phyloP scores from a whole-genome alignment of 805 yeast genomes.

The Ogataea naganishii region DNA sequence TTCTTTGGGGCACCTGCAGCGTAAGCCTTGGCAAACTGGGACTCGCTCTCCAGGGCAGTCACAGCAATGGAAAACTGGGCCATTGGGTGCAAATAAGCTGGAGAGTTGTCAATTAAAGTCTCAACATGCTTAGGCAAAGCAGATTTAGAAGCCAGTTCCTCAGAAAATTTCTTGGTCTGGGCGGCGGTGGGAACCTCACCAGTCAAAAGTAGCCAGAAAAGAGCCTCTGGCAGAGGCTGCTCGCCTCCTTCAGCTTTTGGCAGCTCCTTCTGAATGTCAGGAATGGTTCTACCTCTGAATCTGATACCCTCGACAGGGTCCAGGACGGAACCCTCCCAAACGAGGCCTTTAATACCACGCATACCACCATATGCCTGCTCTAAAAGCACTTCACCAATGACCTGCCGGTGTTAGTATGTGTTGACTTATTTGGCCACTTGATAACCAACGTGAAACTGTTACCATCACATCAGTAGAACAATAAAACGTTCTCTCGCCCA shows the following conservation, averaged over 20 bases:
- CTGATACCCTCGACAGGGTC: conserved; percentile 83
- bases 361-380: conserved; percentile 88
- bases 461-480: no score
- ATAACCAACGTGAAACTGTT: no score
- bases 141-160: conserved; percentile 72
- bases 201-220: conserved; percentile 75
- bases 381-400: conserved; percentile 63
- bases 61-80: conserved; percentile 83
- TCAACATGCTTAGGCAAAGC: conserved; percentile 71
- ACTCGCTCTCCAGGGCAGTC: conserved; percentile 74
- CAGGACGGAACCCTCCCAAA: conserved; percentile 84
- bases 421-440: no score
- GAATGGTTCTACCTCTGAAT: conserved; percentile 78
- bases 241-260: conserved; percentile 68
- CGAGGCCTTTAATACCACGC: conserved; percentile 81
- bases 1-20: conserved; percentile 76
- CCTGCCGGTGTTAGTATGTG: conserved; percentile 13
- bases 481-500: no score
- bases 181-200: conserved; percentile 74
- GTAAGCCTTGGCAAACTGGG: conserved; percentile 77
- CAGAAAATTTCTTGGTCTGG: conserved; percentile 63
- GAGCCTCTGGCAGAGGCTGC: conserved; percentile 67
- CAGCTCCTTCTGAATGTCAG: conserved; percentile 63
- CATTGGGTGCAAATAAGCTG: conserved; percentile 78
- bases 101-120: conserved; percentile 64